Conservation (phyloP, 768 basidiomycete genomes). For the Mycena pura region DNA sequence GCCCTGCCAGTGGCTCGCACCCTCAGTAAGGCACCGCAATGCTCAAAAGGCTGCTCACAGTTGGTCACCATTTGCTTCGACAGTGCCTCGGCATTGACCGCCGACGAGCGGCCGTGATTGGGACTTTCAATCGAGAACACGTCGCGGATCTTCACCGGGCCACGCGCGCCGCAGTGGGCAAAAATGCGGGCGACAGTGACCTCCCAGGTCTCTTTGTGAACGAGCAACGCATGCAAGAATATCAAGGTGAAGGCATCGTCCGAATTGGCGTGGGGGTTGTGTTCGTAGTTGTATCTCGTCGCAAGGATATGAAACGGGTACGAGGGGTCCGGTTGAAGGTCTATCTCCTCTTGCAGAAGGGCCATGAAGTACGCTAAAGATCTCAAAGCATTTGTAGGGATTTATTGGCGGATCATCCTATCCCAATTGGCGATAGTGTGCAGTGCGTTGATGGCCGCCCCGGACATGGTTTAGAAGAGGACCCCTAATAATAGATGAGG, state of each 20-base stretch:
- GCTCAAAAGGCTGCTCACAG: not conserved
- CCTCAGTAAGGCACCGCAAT: too few species aligned
- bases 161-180: not conserved
- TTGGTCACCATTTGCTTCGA: not conserved
- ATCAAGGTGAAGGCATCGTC: not conserved
- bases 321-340: not conserved
- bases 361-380: not conserved
- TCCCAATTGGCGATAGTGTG: too few species aligned
- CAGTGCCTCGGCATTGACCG: conserved; percentile 1
- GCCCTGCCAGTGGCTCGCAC: not conserved
- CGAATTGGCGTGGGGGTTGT: not conserved
- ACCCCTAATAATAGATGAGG: too few species aligned
- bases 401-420: too few species aligned
- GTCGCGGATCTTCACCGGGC: not conserved
- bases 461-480: too few species aligned
- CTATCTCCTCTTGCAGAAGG: not conserved
- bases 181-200: conserved; percentile 3
- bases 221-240: conserved; percentile 4
- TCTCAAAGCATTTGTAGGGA: not conserved
- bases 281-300: not conserved
- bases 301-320: conserved; percentile 15
- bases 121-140: conserved; percentile 10
- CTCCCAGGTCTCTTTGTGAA: conserved; percentile 18
- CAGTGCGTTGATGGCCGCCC: too few species aligned
- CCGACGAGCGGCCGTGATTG: conserved; percentile 9